Base-by-base conservation (phyloP, 2,329 filamentous ascomycete species). In the Aspergillus sp. region DNA sequence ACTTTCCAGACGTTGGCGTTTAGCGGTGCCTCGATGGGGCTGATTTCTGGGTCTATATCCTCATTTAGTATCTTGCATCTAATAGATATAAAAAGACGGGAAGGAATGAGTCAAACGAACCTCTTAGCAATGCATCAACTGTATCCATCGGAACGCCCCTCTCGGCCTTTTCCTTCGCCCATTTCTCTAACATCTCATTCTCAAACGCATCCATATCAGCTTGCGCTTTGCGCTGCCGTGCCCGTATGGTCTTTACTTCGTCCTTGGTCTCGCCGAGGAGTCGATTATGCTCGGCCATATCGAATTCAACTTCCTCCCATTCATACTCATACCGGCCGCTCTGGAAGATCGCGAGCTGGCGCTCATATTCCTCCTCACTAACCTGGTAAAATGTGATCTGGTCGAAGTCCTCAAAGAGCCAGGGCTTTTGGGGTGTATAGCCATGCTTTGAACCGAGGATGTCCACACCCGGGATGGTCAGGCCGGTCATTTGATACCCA, bases 391-490 rank as follows among this genome's bases (percentile, higher is more conserved):
- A 86, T 0, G 77, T 81, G 19, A 86, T 73, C 44, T 84, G 75
- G 61, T 86, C 84, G 59, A 86, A 84, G 60, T 84, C 80, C 49
- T 80, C 74, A 62, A 84, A 86, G 2, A 86, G 73, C 79, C 83
- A 84, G 0, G 84, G 83, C 27, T 70, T 64, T 0, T 75, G 68
- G 0, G 74, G 61, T 3, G 68, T 73, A 62, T 83, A 85, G 2
- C 79, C 79, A 0, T 71, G 70, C 60, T 84, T 84, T 62, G 76
- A 80, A 0, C 81, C 80, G 7, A 83, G 75, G 39, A 79, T 78
- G 61, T 86, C 84, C 46, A 81, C 80, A 15, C 80, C 79, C 0
- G 81, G 80, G 3, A 84, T 78, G 0, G 82, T 84, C 50, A 80
- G 73, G 0, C 80, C 81, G 0, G 77, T 79, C 70, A 83, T 78